A percentile compares a stretch with the other conserved stretches of the same genome.
phyloP scores from a whole-genome alignment of 2,329 filamentous ascomycete species.

The Fusarium concolor region DNA sequence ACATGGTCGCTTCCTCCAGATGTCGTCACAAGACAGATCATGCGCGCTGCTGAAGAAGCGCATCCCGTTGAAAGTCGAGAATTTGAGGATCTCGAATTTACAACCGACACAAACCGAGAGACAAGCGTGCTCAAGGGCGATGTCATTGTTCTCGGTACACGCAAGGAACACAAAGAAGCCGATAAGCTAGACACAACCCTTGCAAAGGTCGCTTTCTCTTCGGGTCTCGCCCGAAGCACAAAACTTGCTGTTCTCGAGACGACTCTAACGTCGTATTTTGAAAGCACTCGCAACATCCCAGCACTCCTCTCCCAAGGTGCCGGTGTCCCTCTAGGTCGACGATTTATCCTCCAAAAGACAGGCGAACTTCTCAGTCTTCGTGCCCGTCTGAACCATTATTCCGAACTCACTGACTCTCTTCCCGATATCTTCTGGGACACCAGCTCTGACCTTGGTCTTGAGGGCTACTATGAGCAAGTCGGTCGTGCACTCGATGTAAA shows the following conservation, averaged over 20 bases:
- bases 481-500: conserved; percentile 91
- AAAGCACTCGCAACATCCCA: conserved; percentile 85
- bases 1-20: conserved; percentile 88
- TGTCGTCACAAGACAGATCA: conserved; percentile 78
- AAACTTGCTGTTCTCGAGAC: conserved; percentile 94
- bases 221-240: conserved; percentile 89
- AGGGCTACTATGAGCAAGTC: conserved; percentile 95
- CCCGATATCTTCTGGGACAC: conserved; percentile 98
- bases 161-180: conserved; percentile 60
- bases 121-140: conserved; percentile 85
- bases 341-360: conserved; percentile 91
- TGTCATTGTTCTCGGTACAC: conserved; percentile 88
- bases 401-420: conserved; percentile 92
- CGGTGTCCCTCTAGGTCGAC: conserved; percentile 62
- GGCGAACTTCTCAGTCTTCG: conserved; percentile 90
- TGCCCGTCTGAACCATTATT: conserved; percentile 95
- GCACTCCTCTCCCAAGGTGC: conserved; percentile 76
- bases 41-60: conserved; percentile 79
- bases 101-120: conserved; percentile 78
- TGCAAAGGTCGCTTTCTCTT: conserved; percentile 96
- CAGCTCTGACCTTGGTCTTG: conserved; percentile 86
- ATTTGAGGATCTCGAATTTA: conserved; percentile 89
- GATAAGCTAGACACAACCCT: conserved; percentile 72
- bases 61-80: conserved; percentile 78
- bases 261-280: conserved; percentile 84